These are phyloP conservation scores for Hyphopichia wangnamkhiaoensis DNA, from an alignment of 1,139 yeast genomes.

Conservation along the genomic window DNA sequence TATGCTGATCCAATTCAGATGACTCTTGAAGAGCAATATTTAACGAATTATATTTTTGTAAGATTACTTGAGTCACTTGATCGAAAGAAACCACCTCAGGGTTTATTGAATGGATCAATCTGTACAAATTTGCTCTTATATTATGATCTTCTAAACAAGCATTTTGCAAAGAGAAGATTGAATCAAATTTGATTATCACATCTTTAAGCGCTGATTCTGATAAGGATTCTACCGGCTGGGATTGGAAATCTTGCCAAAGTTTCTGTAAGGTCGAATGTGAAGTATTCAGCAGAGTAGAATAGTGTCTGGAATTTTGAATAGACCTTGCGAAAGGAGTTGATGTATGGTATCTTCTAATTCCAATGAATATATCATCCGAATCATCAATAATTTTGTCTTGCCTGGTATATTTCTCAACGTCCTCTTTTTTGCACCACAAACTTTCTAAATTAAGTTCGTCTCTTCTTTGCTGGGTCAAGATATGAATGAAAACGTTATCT, in stretches of 20 bases:
- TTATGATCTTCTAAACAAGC: conserved; percentile 25
- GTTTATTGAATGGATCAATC: conserved; percentile 35
- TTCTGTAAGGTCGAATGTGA: too few relatives aligned
- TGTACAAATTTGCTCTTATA: conserved; percentile 36
- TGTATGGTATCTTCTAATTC: conserved; percentile 48
- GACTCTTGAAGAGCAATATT: conserved; percentile 13
- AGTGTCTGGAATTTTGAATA: conserved; percentile 3
- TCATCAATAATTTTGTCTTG: conserved; percentile 6
- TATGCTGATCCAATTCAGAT: conserved; percentile 18
- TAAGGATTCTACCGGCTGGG: too few relatives aligned
- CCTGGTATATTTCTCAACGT: conserved; percentile 25
- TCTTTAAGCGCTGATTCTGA: not conserved
- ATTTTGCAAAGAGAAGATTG: too few relatives aligned
- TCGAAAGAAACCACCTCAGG: conserved; percentile 31
- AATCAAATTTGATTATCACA: not conserved
- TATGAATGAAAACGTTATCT: conserved; percentile 67
- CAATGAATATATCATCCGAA: conserved; percentile 50
- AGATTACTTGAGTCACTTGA: conserved; percentile 22
- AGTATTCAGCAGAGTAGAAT: conserved; percentile 6
- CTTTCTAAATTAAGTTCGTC: conserved; percentile 67
- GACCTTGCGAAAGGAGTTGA: conserved; percentile 15
- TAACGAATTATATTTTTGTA: conserved; percentile 30
- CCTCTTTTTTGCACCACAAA: conserved; percentile 58
- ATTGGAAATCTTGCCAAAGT: too few relatives aligned
- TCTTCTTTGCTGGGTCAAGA: conserved; percentile 71